Evolutionary conservation across 257 asterid species (phyloP), one percentile per base, ranked within the genome.

Genomic region (Gentiana dahurica): DNA sequence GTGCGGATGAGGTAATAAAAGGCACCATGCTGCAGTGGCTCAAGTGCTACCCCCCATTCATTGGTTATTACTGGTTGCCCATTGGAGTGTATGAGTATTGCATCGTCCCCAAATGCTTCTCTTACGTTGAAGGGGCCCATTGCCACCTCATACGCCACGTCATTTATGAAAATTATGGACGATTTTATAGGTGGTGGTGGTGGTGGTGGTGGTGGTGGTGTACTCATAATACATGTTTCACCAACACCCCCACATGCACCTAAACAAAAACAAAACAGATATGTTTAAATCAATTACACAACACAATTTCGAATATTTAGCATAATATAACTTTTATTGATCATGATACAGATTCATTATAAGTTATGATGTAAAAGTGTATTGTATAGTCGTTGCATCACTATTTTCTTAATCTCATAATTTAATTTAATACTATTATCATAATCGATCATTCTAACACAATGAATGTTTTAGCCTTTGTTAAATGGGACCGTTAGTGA

Each of bases 41-140:
- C 78, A 12, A 81, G 38, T 0, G 96, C 82, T 1, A 84, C 10
- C 0, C 98, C 98, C 95, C 96, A 87, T 43, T 81, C 96, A 53
- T 87, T 72, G 65, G 85, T 83, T 53, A 79, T 50, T 41, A 91
- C 89, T 3, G 94, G 86, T 52, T 80, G 94, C 33, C 96, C 98
- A 49, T 91, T 57, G 1, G 95, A 73, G 46, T 88, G 80, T n/a
- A 92, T 45, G 33, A 92, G 85, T 55, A 83, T 67, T 0, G 91
- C 95, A 55, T 81, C 97, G 8, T 85, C 88, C 0, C 98, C 97
- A 15, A 92, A 92, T 34, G 88, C 87, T 59, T 84, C 97, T 51
- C 82, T 71, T 55, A 92, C 94, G 36, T 77, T 81, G 54, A 92
- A 79, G 37, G 84, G 84, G 32, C 79, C 87, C 9, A 13, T 37